These are phyloP conservation scores for Loxodes magnus DNA, from an alignment of 73 alveolate genomes.

Conservation along the genomic window DNA sequence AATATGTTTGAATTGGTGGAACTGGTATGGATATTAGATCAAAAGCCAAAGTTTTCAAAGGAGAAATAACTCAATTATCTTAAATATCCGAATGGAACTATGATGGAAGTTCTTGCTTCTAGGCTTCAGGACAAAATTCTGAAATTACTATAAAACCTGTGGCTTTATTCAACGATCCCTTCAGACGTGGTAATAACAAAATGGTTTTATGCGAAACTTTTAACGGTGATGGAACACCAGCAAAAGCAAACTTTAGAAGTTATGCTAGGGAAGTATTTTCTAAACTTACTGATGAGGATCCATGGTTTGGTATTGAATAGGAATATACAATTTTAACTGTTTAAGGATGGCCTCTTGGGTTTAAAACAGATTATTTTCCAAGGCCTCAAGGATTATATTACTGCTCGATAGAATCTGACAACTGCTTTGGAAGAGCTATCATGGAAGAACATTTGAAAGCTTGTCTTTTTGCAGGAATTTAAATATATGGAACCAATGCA, in stretches of 20 bases:
- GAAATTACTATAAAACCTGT: slow-evolving; percentile 80
- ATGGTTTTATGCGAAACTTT: slow-evolving; percentile 76
- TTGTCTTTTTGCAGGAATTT: slow-evolving; percentile 72
- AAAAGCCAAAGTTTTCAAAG: slow-evolving; percentile 37
- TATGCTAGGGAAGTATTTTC: slow-evolving; percentile 30
- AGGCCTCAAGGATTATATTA: slow-evolving; percentile 85
- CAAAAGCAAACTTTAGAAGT: slow-evolving; percentile 75
- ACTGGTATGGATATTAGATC: slow-evolving; percentile 57
- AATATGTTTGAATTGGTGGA: slow-evolving; percentile 79
- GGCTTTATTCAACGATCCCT: slow-evolving; percentile 72
- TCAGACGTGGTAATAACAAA: slow-evolving; percentile 63
- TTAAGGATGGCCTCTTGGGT: slow-evolving; percentile 25
- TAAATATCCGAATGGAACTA: slow-evolving; percentile 87
- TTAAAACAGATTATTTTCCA: slow-evolving; percentile 78
- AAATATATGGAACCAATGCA: slow-evolving; percentile 78
- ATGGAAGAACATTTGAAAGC: slow-evolving; percentile 75
- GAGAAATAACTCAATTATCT: slow-evolving; percentile 16
- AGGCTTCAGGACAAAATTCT: slow-evolving; percentile 77
- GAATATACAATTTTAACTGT: slow-evolving; percentile 71
- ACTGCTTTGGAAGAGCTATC: slow-evolving; percentile 69
- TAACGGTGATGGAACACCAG: slow-evolving; percentile 71
- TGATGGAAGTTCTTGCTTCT: slow-evolving; percentile 83
- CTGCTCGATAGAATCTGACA: slow-evolving; percentile 69
- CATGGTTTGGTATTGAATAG: slow-evolving; percentile 92
- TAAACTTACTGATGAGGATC: slow-evolving; percentile 47